Percentiles rank a stretch among this genome's conserved stretches.
These are phyloP conservation scores for Saccharum spontaneum DNA, from an alignment of 176 grass and related monocot species.

Conservation along the genomic window DNA sequence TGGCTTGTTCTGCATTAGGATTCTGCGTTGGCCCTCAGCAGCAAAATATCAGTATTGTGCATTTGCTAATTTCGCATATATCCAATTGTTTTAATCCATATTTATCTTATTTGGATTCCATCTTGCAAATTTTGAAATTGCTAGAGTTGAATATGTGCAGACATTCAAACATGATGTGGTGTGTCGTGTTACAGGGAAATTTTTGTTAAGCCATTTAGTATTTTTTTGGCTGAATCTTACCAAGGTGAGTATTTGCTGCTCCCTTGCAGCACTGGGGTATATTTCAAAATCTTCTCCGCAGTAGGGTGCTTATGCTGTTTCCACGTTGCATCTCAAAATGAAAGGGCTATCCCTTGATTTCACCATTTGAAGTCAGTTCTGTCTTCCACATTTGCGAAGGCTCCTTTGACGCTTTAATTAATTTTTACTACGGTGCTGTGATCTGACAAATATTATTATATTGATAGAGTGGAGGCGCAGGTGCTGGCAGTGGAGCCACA, in stretches of 20 bases:
- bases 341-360: neutral
- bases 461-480: neutral
- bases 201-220: neutral
- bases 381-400: neutral
- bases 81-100: neutral
- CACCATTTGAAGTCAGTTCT: neutral
- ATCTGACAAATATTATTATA: constrained; percentile 12
- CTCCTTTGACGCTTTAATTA: neutral
- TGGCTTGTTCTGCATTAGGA: neutral
- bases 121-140: neutral
- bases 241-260: neutral
- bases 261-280: neutral
- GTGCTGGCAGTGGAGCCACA: neutral
- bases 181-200: neutral
- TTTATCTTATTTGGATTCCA: neutral
- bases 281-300: neutral
- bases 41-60: neutral
- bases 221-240: neutral
- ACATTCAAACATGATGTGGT: neutral
- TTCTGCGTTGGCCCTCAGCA: neutral
- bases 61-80: neutral
- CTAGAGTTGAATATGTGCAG: neutral
- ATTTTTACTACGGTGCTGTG: neutral
- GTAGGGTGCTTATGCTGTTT: neutral
- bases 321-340: neutral